phyloP scores from a whole-genome alignment of 2,329 filamentous ascomycete genomes.

The Calycina herbarum region DNA sequence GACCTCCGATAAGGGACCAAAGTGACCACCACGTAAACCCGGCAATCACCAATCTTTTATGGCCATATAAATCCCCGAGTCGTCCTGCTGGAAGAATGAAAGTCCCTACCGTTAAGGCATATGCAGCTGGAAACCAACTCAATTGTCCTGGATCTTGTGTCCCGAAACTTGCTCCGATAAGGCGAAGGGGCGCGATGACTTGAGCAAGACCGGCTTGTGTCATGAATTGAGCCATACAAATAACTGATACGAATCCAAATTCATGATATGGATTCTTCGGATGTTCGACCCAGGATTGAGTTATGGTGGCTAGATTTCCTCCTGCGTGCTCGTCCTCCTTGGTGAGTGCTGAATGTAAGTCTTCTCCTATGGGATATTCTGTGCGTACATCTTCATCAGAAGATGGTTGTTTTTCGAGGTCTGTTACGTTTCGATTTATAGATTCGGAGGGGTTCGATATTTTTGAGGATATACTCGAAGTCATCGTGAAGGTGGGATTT shows the following conservation, averaged over 20 bases:
- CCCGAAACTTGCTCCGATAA: constrained; percentile 48
- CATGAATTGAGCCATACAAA: constrained; percentile 48
- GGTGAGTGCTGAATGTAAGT: background rate
- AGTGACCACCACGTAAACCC: constrained; percentile 43
- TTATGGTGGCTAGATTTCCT: constrained; percentile 5
- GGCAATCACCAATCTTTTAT: constrained; percentile 47
- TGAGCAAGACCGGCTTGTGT: constrained; percentile 48
- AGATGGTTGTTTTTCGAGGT: constrained; percentile 7
- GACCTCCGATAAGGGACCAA: constrained; percentile 27
- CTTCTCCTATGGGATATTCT: background rate
- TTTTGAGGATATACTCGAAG: background rate
- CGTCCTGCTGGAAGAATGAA: constrained; percentile 54
- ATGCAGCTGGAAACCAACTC: constrained; percentile 58
- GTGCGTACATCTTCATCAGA: background rate
- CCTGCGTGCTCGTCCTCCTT: constrained; percentile 3
- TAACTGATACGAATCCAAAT: constrained; percentile 40
- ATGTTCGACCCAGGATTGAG: constrained; percentile 14
- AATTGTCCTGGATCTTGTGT: constrained; percentile 46
- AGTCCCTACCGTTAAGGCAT: constrained; percentile 52
- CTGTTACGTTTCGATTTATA: background rate
- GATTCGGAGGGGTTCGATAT: background rate
- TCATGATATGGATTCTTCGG: background rate
- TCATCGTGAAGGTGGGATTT: background rate
- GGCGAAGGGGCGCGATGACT: constrained; percentile 47
- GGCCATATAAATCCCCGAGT: constrained; percentile 52